These are phyloP conservation scores for Fomitopsis serialis DNA, from an alignment of 768 basidiomycete species.

Conservation along the genomic window DNA sequence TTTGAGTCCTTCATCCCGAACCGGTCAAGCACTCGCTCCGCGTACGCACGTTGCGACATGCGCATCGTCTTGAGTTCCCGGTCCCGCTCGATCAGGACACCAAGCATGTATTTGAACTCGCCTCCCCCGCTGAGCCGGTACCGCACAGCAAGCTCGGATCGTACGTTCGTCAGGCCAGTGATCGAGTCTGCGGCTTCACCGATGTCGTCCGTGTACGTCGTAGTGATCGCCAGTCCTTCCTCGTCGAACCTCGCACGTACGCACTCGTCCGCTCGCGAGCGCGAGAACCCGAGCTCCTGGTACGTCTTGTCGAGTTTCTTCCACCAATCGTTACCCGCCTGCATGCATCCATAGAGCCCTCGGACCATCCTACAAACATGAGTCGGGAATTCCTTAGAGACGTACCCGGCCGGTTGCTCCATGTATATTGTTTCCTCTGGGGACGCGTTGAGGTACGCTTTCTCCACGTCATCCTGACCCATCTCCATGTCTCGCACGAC, in stretches of 20 bases:
- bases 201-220: too few relatives aligned
- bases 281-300: neutral
- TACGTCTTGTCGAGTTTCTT: neutral
- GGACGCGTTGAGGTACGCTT: too few relatives aligned
- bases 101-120: too few relatives aligned
- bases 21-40: too few relatives aligned
- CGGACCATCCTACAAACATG: neutral
- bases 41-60: neutral
- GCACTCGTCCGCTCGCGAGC: neutral
- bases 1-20: too few relatives aligned
- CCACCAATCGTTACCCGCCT: neutral
- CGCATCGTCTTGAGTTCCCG: neutral
- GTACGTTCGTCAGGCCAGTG: neutral
- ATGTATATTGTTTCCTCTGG: too few relatives aligned
- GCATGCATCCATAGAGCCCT: neutral
- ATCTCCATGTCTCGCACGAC: neutral
- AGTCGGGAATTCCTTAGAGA: neutral
- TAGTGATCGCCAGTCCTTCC: neutral
- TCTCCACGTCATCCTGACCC: neutral
- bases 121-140: too few relatives aligned
- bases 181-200: neutral
- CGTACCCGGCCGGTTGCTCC: too few relatives aligned
- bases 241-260: neutral
- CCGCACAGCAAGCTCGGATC: neutral
- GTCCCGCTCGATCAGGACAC: neutral